These are phyloP conservation scores for Amaranthus cruentus DNA, from an alignment of 148 eudicot genomes.

Conservation along the genomic window DNA sequence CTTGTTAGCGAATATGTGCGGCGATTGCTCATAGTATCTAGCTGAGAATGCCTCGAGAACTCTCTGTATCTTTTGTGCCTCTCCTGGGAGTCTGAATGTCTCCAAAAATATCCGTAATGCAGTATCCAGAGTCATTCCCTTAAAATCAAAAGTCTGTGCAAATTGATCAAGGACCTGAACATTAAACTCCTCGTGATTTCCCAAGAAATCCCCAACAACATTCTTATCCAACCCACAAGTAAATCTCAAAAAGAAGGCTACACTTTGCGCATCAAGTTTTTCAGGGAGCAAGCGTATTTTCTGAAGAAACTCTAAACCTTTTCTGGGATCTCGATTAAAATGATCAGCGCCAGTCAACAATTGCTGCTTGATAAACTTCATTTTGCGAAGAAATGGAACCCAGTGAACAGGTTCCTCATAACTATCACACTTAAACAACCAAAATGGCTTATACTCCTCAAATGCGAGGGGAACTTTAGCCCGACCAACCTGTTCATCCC, in stretches of 20 bases:
- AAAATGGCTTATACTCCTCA: constrained; percentile 73
- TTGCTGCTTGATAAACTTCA: constrained; percentile 65
- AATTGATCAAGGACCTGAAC: constrained; percentile 91
- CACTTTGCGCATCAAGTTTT: constrained; percentile 78
- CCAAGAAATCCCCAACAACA: constrained; percentile 85
- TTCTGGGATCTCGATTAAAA: constrained; percentile 84
- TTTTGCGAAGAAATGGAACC: constrained; percentile 84
- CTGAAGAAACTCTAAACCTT: constrained; percentile 87
- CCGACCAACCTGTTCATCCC: constrained; percentile 39
- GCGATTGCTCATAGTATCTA: constrained; percentile 87
- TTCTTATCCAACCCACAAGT: constrained; percentile 86
- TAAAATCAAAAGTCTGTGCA: constrained; percentile 51
- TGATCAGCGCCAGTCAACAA: constrained; percentile 89
- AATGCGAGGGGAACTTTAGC: constrained; percentile 40
- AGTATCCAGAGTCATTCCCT: constrained; percentile 24
- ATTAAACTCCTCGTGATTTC: constrained; percentile 86
- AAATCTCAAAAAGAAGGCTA: constrained; percentile 88
- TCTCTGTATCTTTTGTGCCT: constrained; percentile 85
- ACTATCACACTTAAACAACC: constrained; percentile 65
- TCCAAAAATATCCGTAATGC: constrained; percentile 29
- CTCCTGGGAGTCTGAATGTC: constrained; percentile 28
- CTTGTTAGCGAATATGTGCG: constrained; percentile 69
- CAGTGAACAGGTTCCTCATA: constrained; percentile 59
- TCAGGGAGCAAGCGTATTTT: constrained; percentile 70
- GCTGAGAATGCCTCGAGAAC: constrained; percentile 93